Conservation (phyloP, 139 green algal genomes). For the Pleodorina starrii region DNA sequence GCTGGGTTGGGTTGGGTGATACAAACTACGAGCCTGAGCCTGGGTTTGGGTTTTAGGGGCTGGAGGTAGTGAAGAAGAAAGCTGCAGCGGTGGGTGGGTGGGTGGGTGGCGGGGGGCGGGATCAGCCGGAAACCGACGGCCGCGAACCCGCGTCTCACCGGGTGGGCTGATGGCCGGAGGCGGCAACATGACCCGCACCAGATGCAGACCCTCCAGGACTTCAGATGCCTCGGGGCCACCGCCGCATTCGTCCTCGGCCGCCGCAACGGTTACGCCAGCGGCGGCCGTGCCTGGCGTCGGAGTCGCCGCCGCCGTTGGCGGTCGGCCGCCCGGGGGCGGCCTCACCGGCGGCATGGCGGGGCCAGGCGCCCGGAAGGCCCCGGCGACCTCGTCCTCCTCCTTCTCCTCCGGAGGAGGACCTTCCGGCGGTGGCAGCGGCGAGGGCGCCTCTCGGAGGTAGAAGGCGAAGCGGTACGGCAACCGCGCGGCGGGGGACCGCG, state of each 20-base stretch:
- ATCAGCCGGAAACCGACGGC: no score
- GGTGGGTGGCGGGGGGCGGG: no score
- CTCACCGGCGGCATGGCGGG: neutral
- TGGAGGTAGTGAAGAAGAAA: no score
- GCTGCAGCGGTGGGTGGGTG: no score
- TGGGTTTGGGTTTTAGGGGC: no score
- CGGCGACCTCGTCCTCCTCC: neutral
- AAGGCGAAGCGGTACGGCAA: slow-evolving; percentile 75
- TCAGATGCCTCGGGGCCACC: neutral
- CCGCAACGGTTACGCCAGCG: no score
- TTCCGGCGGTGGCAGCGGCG: neutral
- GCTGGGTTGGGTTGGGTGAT: no score
- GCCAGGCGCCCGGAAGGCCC: neutral
- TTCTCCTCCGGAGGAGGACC: neutral
- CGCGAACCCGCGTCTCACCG: no score
- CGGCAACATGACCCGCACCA: slow-evolving; percentile 23
- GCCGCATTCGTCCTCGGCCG: no score
- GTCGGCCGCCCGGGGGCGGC: neutral
- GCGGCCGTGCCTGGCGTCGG: no score
- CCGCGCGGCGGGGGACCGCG: slow-evolving; percentile 26
- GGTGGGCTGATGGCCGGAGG: neutral
- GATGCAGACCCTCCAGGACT: neutral
- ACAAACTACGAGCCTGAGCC: no score
- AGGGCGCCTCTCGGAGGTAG: slow-evolving; percentile 55
- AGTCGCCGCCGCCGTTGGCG: neutral